phyloP scores from a whole-genome alignment of 2,329 filamentous ascomycete genomes.

The Metarhizium sp. region DNA sequence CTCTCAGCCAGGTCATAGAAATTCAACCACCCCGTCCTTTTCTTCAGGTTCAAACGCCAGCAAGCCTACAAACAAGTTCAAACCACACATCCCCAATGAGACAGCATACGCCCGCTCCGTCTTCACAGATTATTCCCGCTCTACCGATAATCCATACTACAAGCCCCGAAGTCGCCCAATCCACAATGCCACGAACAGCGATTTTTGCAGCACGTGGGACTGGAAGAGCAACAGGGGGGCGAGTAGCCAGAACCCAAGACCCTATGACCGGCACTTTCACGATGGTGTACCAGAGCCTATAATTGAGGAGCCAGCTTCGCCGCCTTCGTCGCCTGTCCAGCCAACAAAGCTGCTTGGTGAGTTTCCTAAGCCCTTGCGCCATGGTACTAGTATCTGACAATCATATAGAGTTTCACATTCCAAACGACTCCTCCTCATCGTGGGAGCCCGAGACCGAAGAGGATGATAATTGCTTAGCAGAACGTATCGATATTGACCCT shows the following conservation, averaged over 20 bases:
- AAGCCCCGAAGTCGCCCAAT: conserved; percentile 15
- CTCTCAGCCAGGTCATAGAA: not conserved
- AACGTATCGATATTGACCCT: not conserved
- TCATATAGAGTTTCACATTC: not conserved
- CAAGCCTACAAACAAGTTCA: not conserved
- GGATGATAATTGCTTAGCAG: not conserved
- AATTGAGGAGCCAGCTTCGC: conserved; percentile 24
- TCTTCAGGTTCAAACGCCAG: not conserved
- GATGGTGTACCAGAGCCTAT: conserved; percentile 20
- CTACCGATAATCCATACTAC: conserved; percentile 25
- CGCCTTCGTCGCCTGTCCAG: conserved; percentile 13
- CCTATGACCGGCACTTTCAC: not conserved
- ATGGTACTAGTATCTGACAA: not conserved
- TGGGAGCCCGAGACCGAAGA: not conserved
- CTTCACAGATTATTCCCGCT: conserved; percentile 16
- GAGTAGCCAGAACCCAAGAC: not conserved
- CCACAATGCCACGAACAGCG: conserved; percentile 5
- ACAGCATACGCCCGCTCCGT: conserved; percentile 1
- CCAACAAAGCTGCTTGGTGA: conserved; percentile 21
- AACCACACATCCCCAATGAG: not conserved
- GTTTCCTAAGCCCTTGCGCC: not conserved
- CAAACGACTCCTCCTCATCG: not conserved
- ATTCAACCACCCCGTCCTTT: not conserved
- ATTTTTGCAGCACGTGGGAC: conserved; percentile 1
- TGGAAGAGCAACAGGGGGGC: not conserved